These are phyloP conservation scores for Vigna mungo DNA, from an alignment of 306 rosid genomes.

Conservation along the genomic window DNA sequence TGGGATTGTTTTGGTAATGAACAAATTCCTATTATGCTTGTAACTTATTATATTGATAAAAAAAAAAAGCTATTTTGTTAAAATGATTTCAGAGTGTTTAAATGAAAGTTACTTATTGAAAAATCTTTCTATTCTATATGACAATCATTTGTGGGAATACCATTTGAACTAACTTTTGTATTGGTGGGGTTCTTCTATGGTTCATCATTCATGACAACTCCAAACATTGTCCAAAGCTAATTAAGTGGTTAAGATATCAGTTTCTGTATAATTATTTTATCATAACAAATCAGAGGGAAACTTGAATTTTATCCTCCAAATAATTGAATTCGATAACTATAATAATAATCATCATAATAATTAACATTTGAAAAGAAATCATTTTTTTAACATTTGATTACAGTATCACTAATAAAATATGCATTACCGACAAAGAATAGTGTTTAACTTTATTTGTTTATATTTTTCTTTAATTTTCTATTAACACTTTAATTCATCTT, in stretches of 20 bases:
- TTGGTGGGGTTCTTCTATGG: conserved; percentile 35
- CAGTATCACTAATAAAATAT: background rate
- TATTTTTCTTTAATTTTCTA: background rate
- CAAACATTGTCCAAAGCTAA: conserved; percentile 25
- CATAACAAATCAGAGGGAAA: conserved; percentile 7
- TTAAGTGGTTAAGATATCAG: conserved; percentile 42
- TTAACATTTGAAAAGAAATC: no score
- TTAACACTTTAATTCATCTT: background rate
- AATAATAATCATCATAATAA: no score
- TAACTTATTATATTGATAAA: background rate
- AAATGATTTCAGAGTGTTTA: background rate
- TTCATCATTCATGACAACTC: conserved; percentile 6
- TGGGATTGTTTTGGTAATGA: no score
- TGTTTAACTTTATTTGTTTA: background rate
- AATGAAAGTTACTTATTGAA: conserved; percentile 18
- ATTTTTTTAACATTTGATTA: no score
- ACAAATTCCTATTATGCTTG: background rate
- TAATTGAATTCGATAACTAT: background rate
- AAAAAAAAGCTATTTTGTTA: background rate
- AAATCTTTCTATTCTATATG: background rate
- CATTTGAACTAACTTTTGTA: conserved; percentile 1
- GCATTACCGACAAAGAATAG: background rate
- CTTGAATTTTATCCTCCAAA: conserved; percentile 31
- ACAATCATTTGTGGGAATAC: conserved; percentile 13
- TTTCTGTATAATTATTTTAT: conserved; percentile 31